phyloP scores from a whole-genome alignment of 495 filamentous ascomycete species.

The Oidiodendron maius region DNA sequence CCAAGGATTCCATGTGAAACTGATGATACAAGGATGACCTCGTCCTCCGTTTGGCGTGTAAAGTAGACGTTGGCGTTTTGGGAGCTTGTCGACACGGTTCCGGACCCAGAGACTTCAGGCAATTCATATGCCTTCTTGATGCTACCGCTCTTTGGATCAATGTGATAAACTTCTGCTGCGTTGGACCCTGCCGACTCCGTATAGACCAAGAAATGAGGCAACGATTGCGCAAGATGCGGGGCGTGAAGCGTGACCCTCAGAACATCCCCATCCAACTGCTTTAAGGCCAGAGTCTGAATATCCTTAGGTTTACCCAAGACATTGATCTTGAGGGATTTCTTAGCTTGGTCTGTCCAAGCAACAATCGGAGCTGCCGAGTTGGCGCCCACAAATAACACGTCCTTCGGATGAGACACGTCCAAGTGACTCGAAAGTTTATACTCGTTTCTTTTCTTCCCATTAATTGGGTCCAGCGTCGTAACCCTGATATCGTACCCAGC shows the following conservation, averaged over 20 bases:
- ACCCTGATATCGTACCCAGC: conserved; percentile 68
- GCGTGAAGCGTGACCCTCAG: conserved; percentile 70
- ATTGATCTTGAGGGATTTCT: conserved; percentile 69
- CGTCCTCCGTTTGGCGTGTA: conserved; percentile 66
- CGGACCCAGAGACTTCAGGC: conserved; percentile 58
- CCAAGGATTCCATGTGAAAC: conserved; percentile 67
- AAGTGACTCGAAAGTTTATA: conserved; percentile 62
- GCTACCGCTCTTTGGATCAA: conserved; percentile 59
- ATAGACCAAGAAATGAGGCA: conserved; percentile 79
- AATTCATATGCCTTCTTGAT: conserved; percentile 72
- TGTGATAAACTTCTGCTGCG: conserved; percentile 81
- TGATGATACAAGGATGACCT: conserved; percentile 69
- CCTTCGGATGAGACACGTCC: conserved; percentile 60
- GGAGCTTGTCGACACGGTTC: conserved; percentile 74
- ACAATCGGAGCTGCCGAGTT: conserved; percentile 80
- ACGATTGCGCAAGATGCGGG: conserved; percentile 59
- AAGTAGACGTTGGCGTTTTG: conserved; percentile 82
- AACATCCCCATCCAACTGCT: conserved; percentile 41
- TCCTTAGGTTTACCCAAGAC: conserved; percentile 62
- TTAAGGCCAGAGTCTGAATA: conserved; percentile 41
- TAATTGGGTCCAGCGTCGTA: conserved; percentile 61
- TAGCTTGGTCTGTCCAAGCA: conserved; percentile 68
- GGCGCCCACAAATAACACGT: conserved; percentile 73
- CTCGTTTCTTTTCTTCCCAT: conserved; percentile 60
- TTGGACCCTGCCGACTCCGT: conserved; percentile 64